Percentiles rank a stretch among this genome's conserved stretches.
Conservation (phyloP, 2,329 filamentous ascomycete genomes). For the Nemania sp. region DNA sequence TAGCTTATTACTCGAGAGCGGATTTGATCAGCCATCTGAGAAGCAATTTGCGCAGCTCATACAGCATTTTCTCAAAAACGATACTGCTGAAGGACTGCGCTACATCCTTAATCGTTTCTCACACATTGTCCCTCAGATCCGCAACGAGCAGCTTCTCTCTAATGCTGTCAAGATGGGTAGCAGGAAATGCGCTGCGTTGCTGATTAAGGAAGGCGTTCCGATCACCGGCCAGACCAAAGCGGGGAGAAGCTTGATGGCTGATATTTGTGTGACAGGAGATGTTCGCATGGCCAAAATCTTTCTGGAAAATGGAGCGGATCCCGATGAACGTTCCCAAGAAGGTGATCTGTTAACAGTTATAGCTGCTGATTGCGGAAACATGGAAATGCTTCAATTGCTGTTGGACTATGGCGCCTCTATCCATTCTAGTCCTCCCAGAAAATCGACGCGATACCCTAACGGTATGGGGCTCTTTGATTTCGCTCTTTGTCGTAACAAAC, state of each 20-base stretch:
- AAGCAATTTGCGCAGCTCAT: background rate
- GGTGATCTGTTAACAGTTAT: background rate
- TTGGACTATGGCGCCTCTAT: slow-evolving; percentile 27
- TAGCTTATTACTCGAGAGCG: slow-evolving; percentile 13
- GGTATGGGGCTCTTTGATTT: slow-evolving; percentile 22
- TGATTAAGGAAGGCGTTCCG: slow-evolving; percentile 21
- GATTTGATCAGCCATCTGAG: slow-evolving; percentile 6
- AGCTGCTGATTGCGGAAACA: slow-evolving; percentile 1
- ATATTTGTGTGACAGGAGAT: slow-evolving; percentile 12
- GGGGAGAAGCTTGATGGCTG: slow-evolving; percentile 13
- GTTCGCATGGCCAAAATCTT: slow-evolving; percentile 9
- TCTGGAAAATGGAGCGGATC: slow-evolving; percentile 27
- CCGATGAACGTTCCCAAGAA: slow-evolving; percentile 15
- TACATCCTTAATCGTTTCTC: slow-evolving; percentile 8
- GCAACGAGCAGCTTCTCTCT: background rate
- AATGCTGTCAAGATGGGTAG: background rate
- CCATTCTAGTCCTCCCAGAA: slow-evolving; percentile 12
- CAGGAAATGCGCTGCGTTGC: slow-evolving; percentile 5
- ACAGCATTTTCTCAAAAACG: background rate
- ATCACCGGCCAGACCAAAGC: background rate
- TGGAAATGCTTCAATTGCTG: slow-evolving; percentile 17
- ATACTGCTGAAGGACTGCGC: background rate
- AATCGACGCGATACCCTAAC: background rate
- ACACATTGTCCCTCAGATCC: background rate
- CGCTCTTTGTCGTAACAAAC: slow-evolving; percentile 11